Percentiles rank a stretch among this genome's conserved stretches.
These are phyloP conservation scores for Vigna hirtella DNA, from an alignment of 306 rosid species.

Conservation along the genomic window DNA sequence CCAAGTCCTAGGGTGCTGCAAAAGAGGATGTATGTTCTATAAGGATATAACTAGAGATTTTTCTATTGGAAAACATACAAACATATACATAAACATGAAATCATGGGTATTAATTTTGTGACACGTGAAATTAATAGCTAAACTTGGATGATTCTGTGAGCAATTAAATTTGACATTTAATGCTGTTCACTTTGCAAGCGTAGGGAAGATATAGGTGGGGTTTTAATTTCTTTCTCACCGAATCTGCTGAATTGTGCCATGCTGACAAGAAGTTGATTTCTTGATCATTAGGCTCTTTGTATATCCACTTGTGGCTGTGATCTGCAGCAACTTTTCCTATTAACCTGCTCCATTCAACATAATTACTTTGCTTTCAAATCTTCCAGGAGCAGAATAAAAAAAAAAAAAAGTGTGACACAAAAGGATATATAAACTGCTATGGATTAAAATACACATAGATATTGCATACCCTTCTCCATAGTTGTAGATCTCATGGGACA, in stretches of 20 bases:
- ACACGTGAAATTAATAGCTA: background rate
- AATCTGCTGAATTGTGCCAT: slow-evolving; percentile 94
- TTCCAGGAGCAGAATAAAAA: slow-evolving; percentile 3
- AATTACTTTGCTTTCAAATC: slow-evolving; percentile 18
- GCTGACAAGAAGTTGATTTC: slow-evolving; percentile 92
- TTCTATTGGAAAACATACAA: slow-evolving; percentile 39
- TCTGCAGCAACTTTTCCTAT: slow-evolving; percentile 99
- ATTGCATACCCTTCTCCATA: slow-evolving; percentile 90
- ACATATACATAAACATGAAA: slow-evolving; percentile 36
- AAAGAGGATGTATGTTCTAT: slow-evolving; percentile 20
- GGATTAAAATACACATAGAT: background rate
- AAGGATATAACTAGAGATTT: slow-evolving; percentile 11
- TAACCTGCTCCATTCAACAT: slow-evolving; percentile 62
- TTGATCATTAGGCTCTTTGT: slow-evolving; percentile 90
- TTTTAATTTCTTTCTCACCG: slow-evolving; percentile 53
- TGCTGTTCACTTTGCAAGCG: slow-evolving; percentile 13
- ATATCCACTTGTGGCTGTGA: slow-evolving; percentile 96
- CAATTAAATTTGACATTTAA: slow-evolving; percentile 4
- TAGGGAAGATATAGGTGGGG: background rate
- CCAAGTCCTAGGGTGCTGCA: slow-evolving; percentile 99
- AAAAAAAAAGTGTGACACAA: background rate
- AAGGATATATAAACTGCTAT: background rate
- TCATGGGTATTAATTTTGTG: slow-evolving; percentile 27
- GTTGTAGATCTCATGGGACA: slow-evolving; percentile 99
- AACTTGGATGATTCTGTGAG: slow-evolving; percentile 19